These are phyloP conservation scores for Aspergillus amoenus DNA, from an alignment of 2,329 filamentous ascomycete genomes.

Conservation along the genomic window DNA sequence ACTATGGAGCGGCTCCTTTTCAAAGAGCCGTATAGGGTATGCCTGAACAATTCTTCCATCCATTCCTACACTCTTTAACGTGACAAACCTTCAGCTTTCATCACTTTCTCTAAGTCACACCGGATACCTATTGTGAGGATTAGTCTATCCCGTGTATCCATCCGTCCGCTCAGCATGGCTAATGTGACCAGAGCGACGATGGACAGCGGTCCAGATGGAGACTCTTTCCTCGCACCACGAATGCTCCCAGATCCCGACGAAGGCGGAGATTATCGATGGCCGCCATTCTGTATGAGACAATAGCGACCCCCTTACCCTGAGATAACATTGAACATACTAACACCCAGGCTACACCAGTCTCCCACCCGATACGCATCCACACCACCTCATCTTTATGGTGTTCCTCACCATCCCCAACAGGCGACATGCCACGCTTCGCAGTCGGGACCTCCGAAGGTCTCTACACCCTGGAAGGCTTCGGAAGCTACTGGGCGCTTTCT, in stretches of 20 bases:
- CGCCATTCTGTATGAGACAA: conserved; percentile 26
- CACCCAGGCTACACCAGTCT: conserved; percentile 15
- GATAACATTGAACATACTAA: neutral
- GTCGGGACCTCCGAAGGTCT: conserved; percentile 40
- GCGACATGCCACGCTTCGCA: conserved; percentile 33
- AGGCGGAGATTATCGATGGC: conserved; percentile 33
- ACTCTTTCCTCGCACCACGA: conserved; percentile 31
- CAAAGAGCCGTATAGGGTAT: conserved; percentile 33
- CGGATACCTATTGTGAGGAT: conserved; percentile 34
- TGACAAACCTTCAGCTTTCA: conserved; percentile 25
- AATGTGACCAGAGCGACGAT: conserved; percentile 33
- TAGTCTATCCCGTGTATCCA: conserved; percentile 1
- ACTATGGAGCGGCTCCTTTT: conserved; percentile 35
- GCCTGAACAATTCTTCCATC: neutral
- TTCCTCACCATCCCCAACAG: conserved; percentile 34
- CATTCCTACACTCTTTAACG: neutral
- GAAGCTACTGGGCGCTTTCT: conserved; percentile 29
- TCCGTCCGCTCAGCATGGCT: conserved; percentile 7
- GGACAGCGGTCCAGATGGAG: conserved; percentile 35
- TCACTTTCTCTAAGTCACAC: conserved; percentile 38
- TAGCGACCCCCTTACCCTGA: neutral
- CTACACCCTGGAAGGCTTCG: conserved; percentile 30
- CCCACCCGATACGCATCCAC: conserved; percentile 28
- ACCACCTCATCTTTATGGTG: conserved; percentile 35
- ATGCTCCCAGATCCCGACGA: conserved; percentile 34